Base-by-base conservation (phyloP, 1,284 basidiomycete genomes). In the Marasmius oreades region DNA sequence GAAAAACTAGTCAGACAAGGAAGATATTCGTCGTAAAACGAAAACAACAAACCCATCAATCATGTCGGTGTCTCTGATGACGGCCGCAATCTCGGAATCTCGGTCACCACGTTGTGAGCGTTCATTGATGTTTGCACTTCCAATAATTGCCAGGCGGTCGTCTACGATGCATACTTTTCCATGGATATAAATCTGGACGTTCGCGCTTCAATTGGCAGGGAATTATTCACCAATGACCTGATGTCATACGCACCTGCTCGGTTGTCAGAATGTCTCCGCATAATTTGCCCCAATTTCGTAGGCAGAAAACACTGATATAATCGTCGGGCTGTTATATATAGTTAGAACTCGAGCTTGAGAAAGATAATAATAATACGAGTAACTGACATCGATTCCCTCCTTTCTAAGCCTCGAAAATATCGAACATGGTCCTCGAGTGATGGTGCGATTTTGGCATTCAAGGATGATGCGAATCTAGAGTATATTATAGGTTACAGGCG, bases 81-180 rank as follows among this genome's bases (percentile, higher is more conserved):
- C 86, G 42, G 91, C 88, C 4, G 95, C 92, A 20, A 99, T 73
- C 69, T 99, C 96, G 5, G 95, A 98, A 71, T 99, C 96, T 44
- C 97, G 88, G 70, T 99, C 96, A 37, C 96, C 96, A 22, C 93
- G 82, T 70, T 95, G 93, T 31, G 93, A 96, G 33, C 96, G 86
- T 71, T 99, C 96, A 69, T 99, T 99, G 78, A 99, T 96, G 70
- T 99, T 99, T 18, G 96, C 96, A 57, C 95, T 97, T n/a, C 96
- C 96, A 64, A 98, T 98, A 62, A 99, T 93, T n/a, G 88, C 95
- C 44, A 97, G 78, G 33, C 95, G 88, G 67, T 99, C 96, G 69
- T 99, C 97, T 10, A 98, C 94, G 55, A 99, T 88, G 77, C 96
- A 95, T 26, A 88, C 81, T 75, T 94, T 94, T 52, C 81, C 91